phyloP scores from a whole-genome alignment of 164 flowering plant species.

The Umbellularia californica region DNA sequence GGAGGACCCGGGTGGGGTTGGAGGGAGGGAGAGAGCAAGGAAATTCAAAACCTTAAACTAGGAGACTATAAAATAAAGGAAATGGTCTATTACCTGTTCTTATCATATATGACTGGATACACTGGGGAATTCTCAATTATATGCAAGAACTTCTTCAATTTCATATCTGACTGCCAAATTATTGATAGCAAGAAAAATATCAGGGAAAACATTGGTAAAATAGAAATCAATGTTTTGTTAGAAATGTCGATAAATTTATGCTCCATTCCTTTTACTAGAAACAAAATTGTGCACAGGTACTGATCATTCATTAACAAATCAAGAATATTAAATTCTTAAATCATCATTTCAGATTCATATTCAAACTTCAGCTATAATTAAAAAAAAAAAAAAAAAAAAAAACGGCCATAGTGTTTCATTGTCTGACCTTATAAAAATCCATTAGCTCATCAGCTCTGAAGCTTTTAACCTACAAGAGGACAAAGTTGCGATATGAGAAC shows the following conservation, averaged over 20 bases:
- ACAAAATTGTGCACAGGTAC: no score
- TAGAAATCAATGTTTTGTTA: not conserved
- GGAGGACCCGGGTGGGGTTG: not conserved
- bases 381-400: not conserved
- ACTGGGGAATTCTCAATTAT: conserved; percentile 87
- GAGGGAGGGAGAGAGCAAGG: not conserved
- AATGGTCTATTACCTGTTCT: conserved; percentile 52
- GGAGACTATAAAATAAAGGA: not conserved
- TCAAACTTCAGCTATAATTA: not conserved
- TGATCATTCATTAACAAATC: no score
- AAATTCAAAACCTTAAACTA: not conserved
- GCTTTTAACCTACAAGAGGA: conserved; percentile 42
- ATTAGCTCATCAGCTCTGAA: conserved; percentile 91
- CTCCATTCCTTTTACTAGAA: no score
- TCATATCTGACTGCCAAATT: conserved; percentile 75
- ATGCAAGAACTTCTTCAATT: conserved; percentile 92
- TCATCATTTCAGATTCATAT: not conserved
- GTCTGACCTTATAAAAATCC: conserved; percentile 85
- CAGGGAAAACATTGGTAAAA: not conserved
- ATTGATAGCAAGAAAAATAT: conserved; percentile 6
- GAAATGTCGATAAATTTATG: no score
- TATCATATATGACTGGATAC: conserved; percentile 78
- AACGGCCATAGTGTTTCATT: not conserved
- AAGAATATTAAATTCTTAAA: no score
- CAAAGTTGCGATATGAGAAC: not conserved